Percentiles rank a stretch among this genome's conserved stretches.
phyloP scores from a whole-genome alignment of 169 alveolate species.

The Cryptosporidium felis region DNA sequence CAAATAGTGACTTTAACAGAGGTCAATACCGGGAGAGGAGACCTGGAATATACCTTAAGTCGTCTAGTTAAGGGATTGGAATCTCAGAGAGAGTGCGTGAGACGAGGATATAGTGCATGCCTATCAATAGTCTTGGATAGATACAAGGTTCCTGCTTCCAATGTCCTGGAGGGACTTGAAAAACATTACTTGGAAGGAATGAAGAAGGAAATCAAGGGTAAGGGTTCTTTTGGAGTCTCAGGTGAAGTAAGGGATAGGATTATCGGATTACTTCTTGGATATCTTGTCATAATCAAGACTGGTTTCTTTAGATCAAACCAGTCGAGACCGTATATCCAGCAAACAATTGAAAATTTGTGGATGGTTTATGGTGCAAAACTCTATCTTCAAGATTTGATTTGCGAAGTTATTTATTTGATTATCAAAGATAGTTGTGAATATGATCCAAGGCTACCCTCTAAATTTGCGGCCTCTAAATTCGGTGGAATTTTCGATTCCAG shows the following conservation, averaged over 20 bases:
- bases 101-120: conserved; percentile 59
- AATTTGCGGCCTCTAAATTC: conserved; percentile 10
- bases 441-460: conserved; percentile 37
- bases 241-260: conserved; percentile 55
- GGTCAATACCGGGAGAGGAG: conserved; percentile 17
- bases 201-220: conserved; percentile 49
- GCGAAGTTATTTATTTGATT: conserved; percentile 33
- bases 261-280: conserved; percentile 55
- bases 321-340: conserved; percentile 58
- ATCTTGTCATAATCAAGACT: conserved; percentile 14
- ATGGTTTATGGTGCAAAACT: conserved; percentile 34
- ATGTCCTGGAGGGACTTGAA: conserved; percentile 45
- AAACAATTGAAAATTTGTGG: conserved; percentile 52
- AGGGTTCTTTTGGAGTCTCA: background rate
- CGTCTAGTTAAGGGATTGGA: conserved; percentile 56
- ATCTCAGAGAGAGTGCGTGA: conserved; percentile 69
- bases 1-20: conserved; percentile 12
- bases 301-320: conserved; percentile 32
- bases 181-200: conserved; percentile 55
- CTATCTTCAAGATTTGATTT: conserved; percentile 51
- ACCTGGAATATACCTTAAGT: conserved; percentile 42
- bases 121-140: conserved; percentile 20
- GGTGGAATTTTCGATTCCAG: conserved; percentile 23
- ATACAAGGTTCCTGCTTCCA: conserved; percentile 46
- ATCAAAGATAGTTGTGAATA: conserved; percentile 21